phyloP scores from a whole-genome alignment of 257 asterid species.

The Przewalskia tangutica region DNA sequence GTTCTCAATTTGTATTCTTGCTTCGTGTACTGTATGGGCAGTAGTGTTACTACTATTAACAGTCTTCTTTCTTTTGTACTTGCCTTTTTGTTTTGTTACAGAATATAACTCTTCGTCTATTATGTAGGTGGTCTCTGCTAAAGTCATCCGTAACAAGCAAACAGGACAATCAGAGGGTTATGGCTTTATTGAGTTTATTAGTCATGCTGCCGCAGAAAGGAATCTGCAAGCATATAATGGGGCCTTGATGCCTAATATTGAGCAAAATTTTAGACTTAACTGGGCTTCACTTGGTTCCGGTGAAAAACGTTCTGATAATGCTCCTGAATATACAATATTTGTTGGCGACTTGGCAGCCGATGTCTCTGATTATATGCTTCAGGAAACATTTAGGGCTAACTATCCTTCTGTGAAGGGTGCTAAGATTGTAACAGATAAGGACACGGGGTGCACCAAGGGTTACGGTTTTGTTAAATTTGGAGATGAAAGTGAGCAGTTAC shows the following conservation, averaged over 20 bases:
- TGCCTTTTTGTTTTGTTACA: not conserved
- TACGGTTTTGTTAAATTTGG: conserved; percentile 79
- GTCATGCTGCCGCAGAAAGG: conserved; percentile 52
- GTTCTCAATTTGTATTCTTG: not conserved
- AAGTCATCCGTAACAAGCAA: conserved; percentile 65
- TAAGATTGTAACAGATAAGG: conserved; percentile 70
- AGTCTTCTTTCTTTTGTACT: not conserved
- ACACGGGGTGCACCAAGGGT: conserved; percentile 80
- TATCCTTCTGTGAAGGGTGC: conserved; percentile 78
- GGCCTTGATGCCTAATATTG: conserved; percentile 51
- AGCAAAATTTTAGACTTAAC: conserved; percentile 54
- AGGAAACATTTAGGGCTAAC: conserved; percentile 53
- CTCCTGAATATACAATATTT: conserved; percentile 63
- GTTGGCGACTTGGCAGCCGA: conserved; percentile 92
- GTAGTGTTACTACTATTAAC: not conserved
- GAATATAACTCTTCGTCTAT: not conserved
- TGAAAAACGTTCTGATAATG: conserved; percentile 56
- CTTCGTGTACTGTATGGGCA: not conserved
- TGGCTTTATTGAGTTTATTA: conserved; percentile 70
- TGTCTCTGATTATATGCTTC: conserved; percentile 61
- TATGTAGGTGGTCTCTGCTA: conserved; percentile 45
- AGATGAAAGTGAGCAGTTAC: conserved; percentile 73
- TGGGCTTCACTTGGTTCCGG: conserved; percentile 85
- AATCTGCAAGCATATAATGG: conserved; percentile 59
- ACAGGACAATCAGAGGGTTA: conserved; percentile 71